A percentile compares a stretch with the other conserved stretches of the same genome.
These are phyloP conservation scores for Mortierella sp. DNA, from an alignment of 371 early-diverging fungal species.

Conservation along the genomic window DNA sequence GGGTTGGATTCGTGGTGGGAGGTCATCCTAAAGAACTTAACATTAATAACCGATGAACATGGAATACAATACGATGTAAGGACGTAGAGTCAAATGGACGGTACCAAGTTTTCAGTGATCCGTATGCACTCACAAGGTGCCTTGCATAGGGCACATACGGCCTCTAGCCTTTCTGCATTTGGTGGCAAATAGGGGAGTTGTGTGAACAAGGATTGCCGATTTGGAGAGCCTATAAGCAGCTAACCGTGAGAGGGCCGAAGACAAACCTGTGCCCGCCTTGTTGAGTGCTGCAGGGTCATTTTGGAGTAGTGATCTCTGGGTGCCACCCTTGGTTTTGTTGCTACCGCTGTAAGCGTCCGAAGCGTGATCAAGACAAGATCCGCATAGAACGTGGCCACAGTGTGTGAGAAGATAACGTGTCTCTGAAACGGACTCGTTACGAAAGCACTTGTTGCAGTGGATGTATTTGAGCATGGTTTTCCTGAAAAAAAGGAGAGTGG, in stretches of 20 bases:
- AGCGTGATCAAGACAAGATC: slow-evolving; percentile 24
- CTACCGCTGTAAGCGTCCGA: background rate
- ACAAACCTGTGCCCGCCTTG: background rate
- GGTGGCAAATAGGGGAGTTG: slow-evolving; percentile 8
- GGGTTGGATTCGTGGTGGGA: slow-evolving; percentile 25
- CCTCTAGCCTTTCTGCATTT: slow-evolving; percentile 11
- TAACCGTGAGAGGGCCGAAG: too few relatives aligned
- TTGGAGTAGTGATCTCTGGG: background rate
- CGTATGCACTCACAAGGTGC: slow-evolving; percentile 22
- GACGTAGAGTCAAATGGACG: background rate
- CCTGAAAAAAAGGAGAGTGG: background rate
- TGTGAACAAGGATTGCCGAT: background rate
- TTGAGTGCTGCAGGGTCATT: background rate
- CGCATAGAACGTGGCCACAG: slow-evolving; percentile 46
- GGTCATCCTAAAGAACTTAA: slow-evolving; percentile 11
- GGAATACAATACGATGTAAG: background rate
- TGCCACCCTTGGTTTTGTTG: background rate
- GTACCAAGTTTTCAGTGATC: slow-evolving; percentile 21
- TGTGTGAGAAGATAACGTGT: slow-evolving; percentile 25
- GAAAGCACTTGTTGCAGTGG: slow-evolving; percentile 49
- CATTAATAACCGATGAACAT: background rate
- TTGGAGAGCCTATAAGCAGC: too few relatives aligned
- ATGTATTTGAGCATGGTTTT: slow-evolving; percentile 22
- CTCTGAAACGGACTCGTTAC: slow-evolving; percentile 12
- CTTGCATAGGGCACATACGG: slow-evolving; percentile 29